Evolutionary conservation across 73 alveolate genomes (phyloP).

Genomic region (Paramecium bursaria): DNA sequence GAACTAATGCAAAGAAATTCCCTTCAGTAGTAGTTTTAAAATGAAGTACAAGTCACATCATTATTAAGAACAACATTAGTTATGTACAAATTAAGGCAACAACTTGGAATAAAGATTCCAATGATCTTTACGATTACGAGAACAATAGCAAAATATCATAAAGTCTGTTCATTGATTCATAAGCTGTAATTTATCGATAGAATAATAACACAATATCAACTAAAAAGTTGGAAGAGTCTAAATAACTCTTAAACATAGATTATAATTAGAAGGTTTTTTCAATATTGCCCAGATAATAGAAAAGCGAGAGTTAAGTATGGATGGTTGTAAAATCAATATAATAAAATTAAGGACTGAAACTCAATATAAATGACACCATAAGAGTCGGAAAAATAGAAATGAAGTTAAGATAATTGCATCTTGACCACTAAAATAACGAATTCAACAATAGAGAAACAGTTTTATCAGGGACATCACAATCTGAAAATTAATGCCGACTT

Average conservation of each 20-base stretch:
- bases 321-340: constrained; percentile 31
- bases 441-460: not conserved
- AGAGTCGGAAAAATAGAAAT: constrained; percentile 42
- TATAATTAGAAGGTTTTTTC: constrained; percentile 12
- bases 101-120: constrained; percentile 75
- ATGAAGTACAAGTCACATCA: no score
- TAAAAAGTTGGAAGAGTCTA: no score
- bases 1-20: no score
- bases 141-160: not conserved
- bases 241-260: not conserved
- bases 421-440: not conserved
- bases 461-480: no score
- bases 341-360: not conserved
- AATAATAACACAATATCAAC: no score
- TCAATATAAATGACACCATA: not conserved
- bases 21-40: no score
- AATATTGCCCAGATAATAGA: constrained; percentile 3
- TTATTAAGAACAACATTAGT: no score
- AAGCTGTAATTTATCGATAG: constrained; percentile 25
- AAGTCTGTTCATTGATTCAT: not conserved
- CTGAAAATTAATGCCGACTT: constrained; percentile 59
- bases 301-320: not conserved
- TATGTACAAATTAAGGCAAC: constrained; percentile 38
- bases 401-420: constrained; percentile 6
- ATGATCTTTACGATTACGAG: constrained; percentile 73